Conservation (phyloP, 2,329 filamentous ascomycete species). For the Monilinia vaccinii-corymbosi region DNA sequence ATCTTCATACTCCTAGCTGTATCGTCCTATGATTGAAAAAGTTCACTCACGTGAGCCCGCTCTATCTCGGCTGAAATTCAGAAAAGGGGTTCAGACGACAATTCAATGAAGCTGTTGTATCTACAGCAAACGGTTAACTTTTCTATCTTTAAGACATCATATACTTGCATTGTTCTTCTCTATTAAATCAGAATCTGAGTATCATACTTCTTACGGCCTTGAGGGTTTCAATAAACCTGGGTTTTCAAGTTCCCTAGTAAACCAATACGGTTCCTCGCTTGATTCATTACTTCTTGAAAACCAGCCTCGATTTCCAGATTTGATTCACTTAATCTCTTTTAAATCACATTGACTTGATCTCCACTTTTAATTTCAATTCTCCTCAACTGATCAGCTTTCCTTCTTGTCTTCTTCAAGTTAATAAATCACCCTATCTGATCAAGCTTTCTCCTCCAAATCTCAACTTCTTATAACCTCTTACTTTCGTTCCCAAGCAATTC, state of each 20-base stretch:
- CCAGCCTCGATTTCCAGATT: not conserved
- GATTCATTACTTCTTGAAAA: not conserved
- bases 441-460: not conserved
- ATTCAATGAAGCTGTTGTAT: not conserved
- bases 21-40: not conserved
- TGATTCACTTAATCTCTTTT: not conserved
- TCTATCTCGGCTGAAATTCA: not conserved
- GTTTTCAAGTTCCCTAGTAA: not conserved
- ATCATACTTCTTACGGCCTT: not conserved
- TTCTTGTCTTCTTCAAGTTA: not conserved
- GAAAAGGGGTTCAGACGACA: slow-evolving; percentile 4
- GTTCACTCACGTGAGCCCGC: not conserved
- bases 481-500: not conserved
- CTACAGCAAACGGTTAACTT: not conserved
- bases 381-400: not conserved
- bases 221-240: not conserved
- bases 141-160: not conserved
- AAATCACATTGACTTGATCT: not conserved
- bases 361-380: not conserved
- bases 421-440: not conserved
- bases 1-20: not conserved
- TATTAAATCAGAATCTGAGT: not conserved
- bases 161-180: not conserved
- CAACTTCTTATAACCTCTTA: not conserved
- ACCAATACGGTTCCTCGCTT: not conserved